A percentile compares a stretch with the other conserved stretches of the same genome.
Evolutionary conservation across 2,329 filamentous ascomycete genomes (phyloP).

Genomic region (Monilinia aucupariae): DNA sequence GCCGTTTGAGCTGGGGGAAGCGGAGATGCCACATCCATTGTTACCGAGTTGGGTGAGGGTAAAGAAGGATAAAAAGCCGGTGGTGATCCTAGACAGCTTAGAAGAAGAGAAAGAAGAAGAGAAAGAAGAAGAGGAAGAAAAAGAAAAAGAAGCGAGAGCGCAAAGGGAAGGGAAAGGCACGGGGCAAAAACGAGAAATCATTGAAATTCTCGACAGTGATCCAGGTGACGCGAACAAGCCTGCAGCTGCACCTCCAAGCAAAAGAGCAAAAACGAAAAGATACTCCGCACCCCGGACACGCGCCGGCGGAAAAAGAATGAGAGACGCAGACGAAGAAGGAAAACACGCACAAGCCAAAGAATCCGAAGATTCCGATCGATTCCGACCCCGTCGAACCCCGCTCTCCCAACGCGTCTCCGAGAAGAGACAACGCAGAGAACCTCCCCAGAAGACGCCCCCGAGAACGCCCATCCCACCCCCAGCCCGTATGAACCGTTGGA

Average conservation of each 20-base stretch:
- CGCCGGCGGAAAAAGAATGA: neutral
- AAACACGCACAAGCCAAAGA: neutral
- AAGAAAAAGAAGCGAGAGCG: neutral
- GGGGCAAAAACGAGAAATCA: no score
- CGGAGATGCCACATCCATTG: neutral
- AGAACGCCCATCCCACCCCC: no score
- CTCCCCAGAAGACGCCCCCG: neutral
- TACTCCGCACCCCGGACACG: no score
- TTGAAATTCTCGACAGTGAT: no score
- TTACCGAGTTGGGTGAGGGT: neutral
- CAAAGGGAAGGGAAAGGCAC: no score
- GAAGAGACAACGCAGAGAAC: neutral
- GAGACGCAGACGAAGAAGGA: neutral
- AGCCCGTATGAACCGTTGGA: no score
- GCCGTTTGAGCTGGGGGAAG: neutral
- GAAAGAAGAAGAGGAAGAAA: neutral
- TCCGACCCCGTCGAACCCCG: no score
- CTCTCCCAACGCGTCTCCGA: neutral
- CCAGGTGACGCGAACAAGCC: neutral
- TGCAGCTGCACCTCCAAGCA: no score
- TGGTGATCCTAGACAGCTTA: neutral
- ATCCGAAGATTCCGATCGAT: neutral
- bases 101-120: neutral
- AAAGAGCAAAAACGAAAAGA: accelerated
- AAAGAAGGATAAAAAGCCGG: neutral